Conservation (phyloP, 2,329 filamentous ascomycete species). For the Aspergillus ruber region DNA sequence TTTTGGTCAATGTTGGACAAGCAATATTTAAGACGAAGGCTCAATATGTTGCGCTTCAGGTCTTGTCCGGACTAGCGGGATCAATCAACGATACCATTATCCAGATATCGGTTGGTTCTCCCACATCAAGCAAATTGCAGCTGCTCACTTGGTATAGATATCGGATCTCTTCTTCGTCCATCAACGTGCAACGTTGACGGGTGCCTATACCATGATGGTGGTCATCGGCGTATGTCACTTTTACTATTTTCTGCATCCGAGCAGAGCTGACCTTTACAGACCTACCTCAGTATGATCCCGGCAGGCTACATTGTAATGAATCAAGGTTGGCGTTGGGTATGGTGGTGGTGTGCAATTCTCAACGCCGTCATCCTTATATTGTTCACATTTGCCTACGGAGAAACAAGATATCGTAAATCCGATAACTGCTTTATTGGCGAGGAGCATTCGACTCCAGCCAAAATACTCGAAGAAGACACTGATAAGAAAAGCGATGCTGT, state of each 20-base stretch:
- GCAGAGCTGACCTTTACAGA: too few relatives aligned
- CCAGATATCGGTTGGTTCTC: constrained; percentile 5
- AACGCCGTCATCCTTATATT: constrained; percentile 34
- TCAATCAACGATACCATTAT: constrained; percentile 9
- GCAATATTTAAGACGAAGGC: neutral
- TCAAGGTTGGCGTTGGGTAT: constrained; percentile 48
- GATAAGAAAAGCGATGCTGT: neutral
- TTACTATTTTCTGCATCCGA: neutral
- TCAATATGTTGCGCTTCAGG: constrained; percentile 5
- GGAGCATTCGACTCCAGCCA: neutral
- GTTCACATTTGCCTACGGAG: constrained; percentile 44
- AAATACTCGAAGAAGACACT: neutral
- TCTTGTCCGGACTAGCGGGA: constrained; percentile 3
- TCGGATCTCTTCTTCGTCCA: constrained; percentile 10
- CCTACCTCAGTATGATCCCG: constrained; percentile 5
- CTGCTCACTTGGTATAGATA: constrained; percentile 1
- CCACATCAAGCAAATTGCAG: neutral
- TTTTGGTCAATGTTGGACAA: constrained; percentile 2
- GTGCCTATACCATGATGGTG: constrained; percentile 1
- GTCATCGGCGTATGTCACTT: neutral
- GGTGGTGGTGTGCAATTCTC: constrained; percentile 44
- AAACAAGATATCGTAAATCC: constrained; percentile 25
- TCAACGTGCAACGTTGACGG: constrained; percentile 5
- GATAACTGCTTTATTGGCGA: neutral
- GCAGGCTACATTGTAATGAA: constrained; percentile 28